These are phyloP conservation scores for Trametes cinnabarina DNA, from an alignment of 768 basidiomycete genomes.

Conservation along the genomic window DNA sequence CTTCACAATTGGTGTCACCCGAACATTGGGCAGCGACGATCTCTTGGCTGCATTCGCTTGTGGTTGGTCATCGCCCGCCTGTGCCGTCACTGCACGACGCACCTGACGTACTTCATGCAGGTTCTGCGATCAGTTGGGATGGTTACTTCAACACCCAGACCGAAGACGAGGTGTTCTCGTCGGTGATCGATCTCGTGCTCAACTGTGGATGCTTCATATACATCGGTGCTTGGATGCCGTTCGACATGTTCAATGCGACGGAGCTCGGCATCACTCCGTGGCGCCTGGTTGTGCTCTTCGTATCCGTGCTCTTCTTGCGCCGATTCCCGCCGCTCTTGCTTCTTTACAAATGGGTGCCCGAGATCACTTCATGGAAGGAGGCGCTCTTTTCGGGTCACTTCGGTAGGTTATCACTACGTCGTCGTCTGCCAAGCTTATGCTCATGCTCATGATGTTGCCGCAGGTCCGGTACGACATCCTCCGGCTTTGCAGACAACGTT, in stretches of 20 bases:
- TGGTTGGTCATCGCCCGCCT: conserved; percentile 39
- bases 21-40: conserved; percentile 81
- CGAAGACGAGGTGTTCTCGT: conserved; percentile 84
- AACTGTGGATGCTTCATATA: conserved; percentile 82
- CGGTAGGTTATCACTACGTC: conserved; percentile 41
- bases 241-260: conserved; percentile 52
- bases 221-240: conserved; percentile 85
- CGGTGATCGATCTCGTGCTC: conserved; percentile 85
- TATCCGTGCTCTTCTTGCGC: conserved; percentile 70
- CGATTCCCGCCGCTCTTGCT: conserved; percentile 77
- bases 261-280: conserved; percentile 65
- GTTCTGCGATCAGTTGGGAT: conserved; percentile 91
- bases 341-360: conserved; percentile 83
- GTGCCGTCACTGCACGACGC: too few species aligned
- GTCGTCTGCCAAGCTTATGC: background rate
- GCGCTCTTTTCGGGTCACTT: conserved; percentile 93
- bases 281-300: conserved; percentile 65
- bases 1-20: conserved; percentile 76
- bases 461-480: background rate
- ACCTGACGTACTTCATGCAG: conserved; percentile 36
- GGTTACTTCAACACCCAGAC: conserved; percentile 77
- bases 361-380: conserved; percentile 80
- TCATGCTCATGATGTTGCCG: background rate
- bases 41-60: conserved; percentile 87
- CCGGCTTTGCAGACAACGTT: too few species aligned